A percentile compares a stretch with the other conserved stretches of the same genome.
Conservation (phyloP, 371 early-diverging fungal genomes). For the Lichtheimia ramosa region DNA sequence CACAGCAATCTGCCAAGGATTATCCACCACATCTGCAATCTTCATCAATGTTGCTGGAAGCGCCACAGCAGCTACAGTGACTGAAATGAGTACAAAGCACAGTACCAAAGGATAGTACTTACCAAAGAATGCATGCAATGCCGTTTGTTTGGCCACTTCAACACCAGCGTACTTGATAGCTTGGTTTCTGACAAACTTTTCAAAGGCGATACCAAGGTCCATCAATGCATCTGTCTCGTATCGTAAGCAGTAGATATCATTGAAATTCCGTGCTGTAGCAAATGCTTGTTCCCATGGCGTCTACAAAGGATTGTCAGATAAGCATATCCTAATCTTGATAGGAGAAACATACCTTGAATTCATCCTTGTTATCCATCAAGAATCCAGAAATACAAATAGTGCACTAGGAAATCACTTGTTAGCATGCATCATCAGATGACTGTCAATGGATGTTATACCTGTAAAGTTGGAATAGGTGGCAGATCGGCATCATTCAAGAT, state of each 20-base stretch:
- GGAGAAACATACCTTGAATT: conserved; percentile 20
- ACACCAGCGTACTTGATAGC: conserved; percentile 82
- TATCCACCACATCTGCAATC: conserved; percentile 70
- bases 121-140: conserved; percentile 74
- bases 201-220: conserved; percentile 79
- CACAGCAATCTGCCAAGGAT: conserved; percentile 90
- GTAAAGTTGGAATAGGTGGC: conserved; percentile 60
- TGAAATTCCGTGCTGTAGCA: conserved; percentile 29
- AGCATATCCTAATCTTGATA: no score
- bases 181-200: conserved; percentile 76
- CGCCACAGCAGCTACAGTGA: conserved; percentile 77
- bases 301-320: conserved; percentile 19
- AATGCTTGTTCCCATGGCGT: conserved; percentile 59
- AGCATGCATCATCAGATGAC: not conserved
- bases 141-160: conserved; percentile 85
- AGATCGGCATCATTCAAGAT: conserved; percentile 52
- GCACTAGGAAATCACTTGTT: conserved; percentile 27
- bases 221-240: conserved; percentile 83
- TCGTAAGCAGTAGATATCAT: conserved; percentile 59
- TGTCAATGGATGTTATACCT: conserved; percentile 31
- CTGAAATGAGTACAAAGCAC: no score
- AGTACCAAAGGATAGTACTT: no score
- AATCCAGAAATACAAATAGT: conserved; percentile 69
- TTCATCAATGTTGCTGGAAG: conserved; percentile 67
- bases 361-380: conserved; percentile 43